A percentile compares a stretch with the other conserved stretches of the same genome.
Evolutionary conservation across 1,284 basidiomycete species (phyloP).

Genomic region (Fistulina hepatica): DNA sequence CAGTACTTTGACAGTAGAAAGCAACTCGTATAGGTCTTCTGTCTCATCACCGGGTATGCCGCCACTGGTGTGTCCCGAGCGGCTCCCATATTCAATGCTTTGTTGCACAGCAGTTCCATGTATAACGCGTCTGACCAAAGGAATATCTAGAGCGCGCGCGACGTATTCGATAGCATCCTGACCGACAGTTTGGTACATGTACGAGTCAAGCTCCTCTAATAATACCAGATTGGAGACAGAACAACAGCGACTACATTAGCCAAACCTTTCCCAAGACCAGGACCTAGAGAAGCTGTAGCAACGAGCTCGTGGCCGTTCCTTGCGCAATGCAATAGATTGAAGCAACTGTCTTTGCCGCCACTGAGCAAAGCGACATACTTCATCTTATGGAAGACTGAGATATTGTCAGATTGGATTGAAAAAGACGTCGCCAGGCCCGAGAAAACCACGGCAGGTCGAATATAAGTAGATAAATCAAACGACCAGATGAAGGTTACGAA

Average conservation of each 20-base stretch:
- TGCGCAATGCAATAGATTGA: constrained; percentile 85
- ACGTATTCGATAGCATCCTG: constrained; percentile 89
- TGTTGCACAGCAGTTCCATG: constrained; percentile 74
- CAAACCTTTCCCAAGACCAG: constrained; percentile 75
- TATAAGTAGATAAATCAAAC: too few relatives aligned
- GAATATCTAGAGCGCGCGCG: constrained; percentile 77
- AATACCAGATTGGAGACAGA: constrained; percentile 12
- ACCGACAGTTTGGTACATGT: constrained; percentile 97
- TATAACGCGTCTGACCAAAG: constrained; percentile 78
- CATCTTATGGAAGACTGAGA: constrained; percentile 37
- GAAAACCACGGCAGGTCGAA: too few relatives aligned
- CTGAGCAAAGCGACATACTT: constrained; percentile 93
- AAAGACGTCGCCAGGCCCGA: not conserved
- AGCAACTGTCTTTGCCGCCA: constrained; percentile 98
- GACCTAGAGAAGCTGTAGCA: constrained; percentile 83
- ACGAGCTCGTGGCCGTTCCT: constrained; percentile 83
- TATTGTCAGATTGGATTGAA: constrained; percentile 7
- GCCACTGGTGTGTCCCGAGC: constrained; percentile 29
- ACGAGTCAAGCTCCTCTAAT: constrained; percentile 96
- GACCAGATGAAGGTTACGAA: too few relatives aligned
- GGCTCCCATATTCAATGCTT: constrained; percentile 76
- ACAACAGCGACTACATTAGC: constrained; percentile 11
- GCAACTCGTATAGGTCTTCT: constrained; percentile 81
- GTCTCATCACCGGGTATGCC: constrained; percentile 84
- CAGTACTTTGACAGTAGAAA: constrained; percentile 68